These are phyloP conservation scores for Coemansia asiatica DNA, from an alignment of 192 early-diverging fungal genomes.

Conservation along the genomic window DNA sequence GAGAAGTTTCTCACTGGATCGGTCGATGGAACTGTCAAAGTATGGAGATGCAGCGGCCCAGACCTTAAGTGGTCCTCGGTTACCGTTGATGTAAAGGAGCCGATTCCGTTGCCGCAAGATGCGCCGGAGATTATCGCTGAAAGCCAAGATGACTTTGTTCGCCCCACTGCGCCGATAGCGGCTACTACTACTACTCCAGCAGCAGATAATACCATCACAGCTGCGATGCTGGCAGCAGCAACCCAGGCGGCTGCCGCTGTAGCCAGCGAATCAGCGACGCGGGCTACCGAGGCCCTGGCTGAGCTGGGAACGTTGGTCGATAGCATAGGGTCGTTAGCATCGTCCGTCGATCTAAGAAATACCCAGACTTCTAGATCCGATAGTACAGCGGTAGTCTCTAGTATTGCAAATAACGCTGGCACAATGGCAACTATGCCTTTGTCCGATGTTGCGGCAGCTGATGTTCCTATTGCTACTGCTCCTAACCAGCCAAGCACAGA, in stretches of 20 bases:
- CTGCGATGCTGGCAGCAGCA: neutral
- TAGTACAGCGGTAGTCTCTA: neutral
- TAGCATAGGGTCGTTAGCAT: neutral
- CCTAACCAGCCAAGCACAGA: neutral
- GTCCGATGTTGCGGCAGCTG: too few relatives aligned
- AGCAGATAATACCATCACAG: neutral
- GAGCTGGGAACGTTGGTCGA: neutral
- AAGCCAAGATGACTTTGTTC: slow-evolving; percentile 5
- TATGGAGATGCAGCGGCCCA: slow-evolving; percentile 64
- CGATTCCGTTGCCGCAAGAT: slow-evolving; percentile 13
- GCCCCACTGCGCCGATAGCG: neutral
- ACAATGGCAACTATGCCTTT: neutral
- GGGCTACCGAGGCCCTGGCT: slow-evolving; percentile 3
- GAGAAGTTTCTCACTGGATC: slow-evolving; percentile 71
- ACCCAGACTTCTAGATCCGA: neutral
- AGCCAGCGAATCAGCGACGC: neutral
- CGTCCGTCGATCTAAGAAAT: neutral
- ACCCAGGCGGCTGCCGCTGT: neutral
- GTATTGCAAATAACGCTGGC: neutral
- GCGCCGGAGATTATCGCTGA: slow-evolving; percentile 13
- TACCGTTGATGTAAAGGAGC: slow-evolving; percentile 45
- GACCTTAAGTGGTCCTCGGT: slow-evolving; percentile 63
- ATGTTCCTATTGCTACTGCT: neutral
- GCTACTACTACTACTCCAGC: neutral
- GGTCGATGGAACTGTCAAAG: slow-evolving; percentile 74